Base-by-base conservation (phyloP, 2,329 filamentous ascomycete species). In the Sarocladium brachiariae region DNA sequence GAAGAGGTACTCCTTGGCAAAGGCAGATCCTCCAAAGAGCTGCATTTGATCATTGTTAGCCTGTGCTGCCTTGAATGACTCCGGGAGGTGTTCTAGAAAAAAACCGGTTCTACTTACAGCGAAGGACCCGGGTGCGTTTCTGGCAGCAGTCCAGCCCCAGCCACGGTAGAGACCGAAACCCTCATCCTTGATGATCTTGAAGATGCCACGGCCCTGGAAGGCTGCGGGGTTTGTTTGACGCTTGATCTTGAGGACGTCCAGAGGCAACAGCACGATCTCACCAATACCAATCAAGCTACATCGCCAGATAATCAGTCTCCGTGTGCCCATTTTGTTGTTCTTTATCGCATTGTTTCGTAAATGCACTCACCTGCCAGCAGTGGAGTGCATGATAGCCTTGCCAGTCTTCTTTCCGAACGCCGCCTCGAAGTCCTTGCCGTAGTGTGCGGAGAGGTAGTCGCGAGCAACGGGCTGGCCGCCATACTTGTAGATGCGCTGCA, bases 231-330 rank as follows among this genome's bases (percentile, higher is more conserved):
- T 99, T 59, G 93, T 99, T 76, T 99, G 93, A 63, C 93, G 85
- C 81, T 99, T 99, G 76, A 99, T 99, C 81, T 99, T 99, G 56
- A 99, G 81, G 34, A 99, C 92, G 61, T 99, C 93, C 54, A 99
- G 82, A 37, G 93, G 93, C 35, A 99, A 81, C 25, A 99, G 81
- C 53, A 99, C 81, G 57, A 99, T 95, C 75, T 99, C 93, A 65
- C 93, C 93, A 61, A 99, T 96, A 62, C 93, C 93, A 64, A 99
- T 95, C 63, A 99, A 66, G 73, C 88, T 92, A 56, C 21, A 41
- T n/a, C 14, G 43, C 34, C n/a, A n/a, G n/a, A n/a, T n/a, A 24
- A 51, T 64, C 37, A 65, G 59, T 30, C 37, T 31, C 14, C 11
- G 27, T 27, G 4, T 16, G 4, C 52, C 13, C 14, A 35, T n/a